A percentile compares a stretch with the other conserved stretches of the same genome.
Evolutionary conservation across 768 basidiomycete genomes (phyloP).

Genomic region (Cytidiella melzeri): DNA sequence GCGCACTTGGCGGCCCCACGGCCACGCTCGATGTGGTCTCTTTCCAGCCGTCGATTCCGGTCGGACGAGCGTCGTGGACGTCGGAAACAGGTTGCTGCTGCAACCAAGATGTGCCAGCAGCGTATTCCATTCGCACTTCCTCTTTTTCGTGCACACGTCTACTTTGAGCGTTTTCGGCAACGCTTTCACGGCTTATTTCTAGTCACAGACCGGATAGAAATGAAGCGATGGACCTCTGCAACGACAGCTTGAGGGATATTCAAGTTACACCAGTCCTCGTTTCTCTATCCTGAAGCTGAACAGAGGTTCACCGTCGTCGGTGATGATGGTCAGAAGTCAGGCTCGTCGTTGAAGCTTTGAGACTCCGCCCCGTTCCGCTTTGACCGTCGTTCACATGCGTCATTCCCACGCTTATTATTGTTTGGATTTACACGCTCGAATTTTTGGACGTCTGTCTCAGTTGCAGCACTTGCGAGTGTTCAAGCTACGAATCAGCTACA

Average conservation of each 20-base stretch:
- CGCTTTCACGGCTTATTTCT: conserved; percentile 40
- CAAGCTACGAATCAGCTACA: too few relatives aligned
- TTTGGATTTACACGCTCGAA: too few relatives aligned
- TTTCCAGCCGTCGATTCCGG: conserved; percentile 23
- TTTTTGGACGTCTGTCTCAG: too few relatives aligned
- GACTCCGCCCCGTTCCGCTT: conserved; percentile 21
- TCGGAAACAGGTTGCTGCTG: conserved; percentile 32
- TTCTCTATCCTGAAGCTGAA: conserved; percentile 15
- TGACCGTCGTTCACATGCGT: neutral
- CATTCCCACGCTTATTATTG: conserved; percentile 17
- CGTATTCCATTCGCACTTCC: conserved; percentile 41
- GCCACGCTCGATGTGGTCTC: conserved; percentile 28
- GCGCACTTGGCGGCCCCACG: conserved; percentile 23
- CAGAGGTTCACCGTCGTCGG: conserved; percentile 19
- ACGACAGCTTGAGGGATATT: conserved; percentile 14
- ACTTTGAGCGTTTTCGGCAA: conserved; percentile 38
- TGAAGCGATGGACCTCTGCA: conserved; percentile 4
- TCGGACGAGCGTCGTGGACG: conserved; percentile 18
- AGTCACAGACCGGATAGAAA: conserved; percentile 31
- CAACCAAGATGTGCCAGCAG: conserved; percentile 34
- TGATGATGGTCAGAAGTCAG: conserved; percentile 25
- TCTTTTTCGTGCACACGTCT: conserved; percentile 35
- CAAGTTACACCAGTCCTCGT: conserved; percentile 21
- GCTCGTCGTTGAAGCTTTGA: conserved; percentile 18
- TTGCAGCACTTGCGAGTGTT: too few relatives aligned